Evolutionary conservation across 2,329 filamentous ascomycete genomes (phyloP), one percentile per base, ranked within the genome.

Genomic region (Trichoderma simmonsii): DNA sequence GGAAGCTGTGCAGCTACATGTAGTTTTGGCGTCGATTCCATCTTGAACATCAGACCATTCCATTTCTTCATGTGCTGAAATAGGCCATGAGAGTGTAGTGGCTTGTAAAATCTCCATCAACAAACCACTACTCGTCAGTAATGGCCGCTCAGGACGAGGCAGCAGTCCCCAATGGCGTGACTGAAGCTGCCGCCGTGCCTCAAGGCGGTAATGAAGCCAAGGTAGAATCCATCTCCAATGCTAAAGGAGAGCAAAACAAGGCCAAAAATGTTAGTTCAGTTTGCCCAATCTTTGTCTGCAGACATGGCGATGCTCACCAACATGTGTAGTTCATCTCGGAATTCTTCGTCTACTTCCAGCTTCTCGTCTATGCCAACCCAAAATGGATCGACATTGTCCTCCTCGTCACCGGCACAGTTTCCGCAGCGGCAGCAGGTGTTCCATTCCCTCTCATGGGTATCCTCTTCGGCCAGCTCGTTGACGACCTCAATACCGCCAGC

Each of bases 391-490:
- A 86, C 73, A 78, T 83, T 72, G 60, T 78, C n/a, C 80, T 86
- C 62, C 79, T 86, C 51, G 14, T 82, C 18, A 75, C 81, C 30
- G 85, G 84, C 56, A 81, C 79, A 43, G 57, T 84, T 56, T 81
- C 82, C 69, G 85, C 88, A 68, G 86, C 87, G 59, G 87, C 84
- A 30, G 86, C 89, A n/a, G 89, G 89, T 61, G 84, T 89, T 4
- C 89, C 89, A 0, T 89, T 91, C 71, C 89, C 89, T 15, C 81
- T 91, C 24, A 87, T 91, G 76, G 89, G 87, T 67, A 88, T 91
- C 73, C 82, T 91, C 68, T 91, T 91, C 75, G 88, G 89, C 70
- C 82, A 90, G 78, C 85, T 91, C 6, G 83, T 91, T 73, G 88
- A 91, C 77, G 83, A 88, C 73, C 83, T 91, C 76, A 90, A 90